Evolutionary conservation across 345 rosid genomes (phyloP).

Genomic region (Pugionium dolabratum): DNA sequence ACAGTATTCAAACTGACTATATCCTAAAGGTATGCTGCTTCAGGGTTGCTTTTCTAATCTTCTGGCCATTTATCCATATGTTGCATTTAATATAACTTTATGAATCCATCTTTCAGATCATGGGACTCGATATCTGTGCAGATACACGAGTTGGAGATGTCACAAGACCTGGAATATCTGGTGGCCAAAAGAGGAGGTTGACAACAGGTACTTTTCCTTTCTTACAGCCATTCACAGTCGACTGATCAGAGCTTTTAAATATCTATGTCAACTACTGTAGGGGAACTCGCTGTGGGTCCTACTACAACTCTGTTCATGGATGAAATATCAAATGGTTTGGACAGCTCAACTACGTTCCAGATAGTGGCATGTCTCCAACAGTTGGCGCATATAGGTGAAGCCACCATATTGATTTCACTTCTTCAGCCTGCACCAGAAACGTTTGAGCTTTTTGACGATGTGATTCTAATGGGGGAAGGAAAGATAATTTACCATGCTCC

Average conservation of each 20-base stretch:
- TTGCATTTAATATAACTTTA: not conserved
- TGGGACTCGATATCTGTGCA: conserved; percentile 52
- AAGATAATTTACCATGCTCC: conserved; percentile 58
- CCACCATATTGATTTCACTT: conserved; percentile 55
- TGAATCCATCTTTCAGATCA: conserved; percentile 39
- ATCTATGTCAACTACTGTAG: conserved; percentile 27
- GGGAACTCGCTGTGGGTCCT: conserved; percentile 61
- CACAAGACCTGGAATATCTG: conserved; percentile 49
- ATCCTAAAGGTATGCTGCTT: conserved; percentile 44
- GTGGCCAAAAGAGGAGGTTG: conserved; percentile 51
- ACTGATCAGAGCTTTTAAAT: conserved; percentile 4
- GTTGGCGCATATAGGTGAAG: conserved; percentile 45
- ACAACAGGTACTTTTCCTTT: conserved; percentile 41
- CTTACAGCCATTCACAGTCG: not conserved
- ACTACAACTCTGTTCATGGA: conserved; percentile 58
- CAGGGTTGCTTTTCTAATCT: not conserved
- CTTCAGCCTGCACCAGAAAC: conserved; percentile 72
- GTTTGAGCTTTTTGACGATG: conserved; percentile 58
- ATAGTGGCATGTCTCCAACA: conserved; percentile 55
- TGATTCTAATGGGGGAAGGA: conserved; percentile 59
- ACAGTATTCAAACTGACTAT: conserved; percentile 53
- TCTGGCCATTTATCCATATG: not conserved
- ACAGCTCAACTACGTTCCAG: conserved; percentile 64
- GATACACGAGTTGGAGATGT: conserved; percentile 47
- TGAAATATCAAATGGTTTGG: conserved; percentile 61